phyloP scores from a whole-genome alignment of 1,284 basidiomycete species.

The Ustilago shanxiensis region DNA sequence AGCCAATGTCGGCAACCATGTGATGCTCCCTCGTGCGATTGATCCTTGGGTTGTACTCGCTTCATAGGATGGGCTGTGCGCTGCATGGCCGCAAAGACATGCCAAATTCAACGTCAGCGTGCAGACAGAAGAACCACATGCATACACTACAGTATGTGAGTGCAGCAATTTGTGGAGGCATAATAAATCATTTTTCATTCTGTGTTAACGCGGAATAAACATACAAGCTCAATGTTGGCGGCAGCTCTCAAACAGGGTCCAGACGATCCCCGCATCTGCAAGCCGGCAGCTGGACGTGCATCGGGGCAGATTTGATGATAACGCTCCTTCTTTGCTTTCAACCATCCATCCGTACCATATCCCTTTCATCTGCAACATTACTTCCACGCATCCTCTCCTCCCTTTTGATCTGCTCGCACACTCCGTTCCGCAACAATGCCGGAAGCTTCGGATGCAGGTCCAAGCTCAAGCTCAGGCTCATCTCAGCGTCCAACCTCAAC shows the following conservation, averaged over 20 bases:
- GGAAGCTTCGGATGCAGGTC: slow-evolving; percentile 26
- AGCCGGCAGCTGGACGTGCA: slow-evolving; percentile 12
- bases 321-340: neutral
- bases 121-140: no score
- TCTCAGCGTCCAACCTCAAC: slow-evolving; percentile 12
- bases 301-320: neutral
- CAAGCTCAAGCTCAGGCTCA: slow-evolving; percentile 26
- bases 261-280: slow-evolving; percentile 23
- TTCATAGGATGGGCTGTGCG: no score
- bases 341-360: neutral
- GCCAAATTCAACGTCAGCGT: slow-evolving; percentile 37
- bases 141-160: no score
- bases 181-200: neutral
- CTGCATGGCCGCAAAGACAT: slow-evolving; percentile 7
- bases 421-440: slow-evolving; percentile 18
- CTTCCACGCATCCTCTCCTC: slow-evolving; percentile 9
- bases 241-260: slow-evolving; percentile 21
- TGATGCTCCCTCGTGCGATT: neutral
- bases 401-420: neutral
- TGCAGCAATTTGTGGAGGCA: no score
- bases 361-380: neutral
- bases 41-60: no score
- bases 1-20: neutral
- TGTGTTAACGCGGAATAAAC: neutral
- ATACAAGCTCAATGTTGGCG: neutral